Evolutionary conservation across 2,329 filamentous ascomycete genomes (phyloP).

Genomic region (Colletotrichum cuscutae): DNA sequence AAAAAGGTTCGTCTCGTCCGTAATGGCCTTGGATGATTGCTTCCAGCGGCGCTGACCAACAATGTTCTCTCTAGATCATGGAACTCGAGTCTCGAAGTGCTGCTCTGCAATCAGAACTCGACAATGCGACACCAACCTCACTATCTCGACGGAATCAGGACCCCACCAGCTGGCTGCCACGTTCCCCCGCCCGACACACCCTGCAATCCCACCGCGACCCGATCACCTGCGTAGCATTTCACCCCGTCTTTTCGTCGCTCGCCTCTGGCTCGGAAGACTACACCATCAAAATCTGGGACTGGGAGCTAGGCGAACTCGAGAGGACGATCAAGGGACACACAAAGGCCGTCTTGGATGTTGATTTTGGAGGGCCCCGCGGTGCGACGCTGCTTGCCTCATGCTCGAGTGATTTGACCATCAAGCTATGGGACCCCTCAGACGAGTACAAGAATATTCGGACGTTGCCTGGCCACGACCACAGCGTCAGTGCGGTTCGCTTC

Average conservation of each 20-base stretch:
- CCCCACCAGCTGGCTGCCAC: conserved; percentile 87
- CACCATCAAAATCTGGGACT: conserved; percentile 98
- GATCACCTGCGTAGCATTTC: conserved; percentile 90
- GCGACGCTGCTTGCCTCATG: conserved; percentile 78
- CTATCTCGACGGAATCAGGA: conserved; percentile 85
- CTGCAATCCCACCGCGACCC: conserved; percentile 84
- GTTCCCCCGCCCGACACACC: conserved; percentile 81
- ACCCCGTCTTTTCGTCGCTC: conserved; percentile 89
- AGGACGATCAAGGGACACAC: conserved; percentile 93
- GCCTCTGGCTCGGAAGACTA: conserved; percentile 92
- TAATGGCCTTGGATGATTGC: neutral
- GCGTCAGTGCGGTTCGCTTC: conserved; percentile 88
- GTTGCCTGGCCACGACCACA: conserved; percentile 91
- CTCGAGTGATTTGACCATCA: conserved; percentile 91
- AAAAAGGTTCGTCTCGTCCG: conserved; percentile 77
- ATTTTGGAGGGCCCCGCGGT: conserved; percentile 87
- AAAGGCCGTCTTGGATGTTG: conserved; percentile 86
- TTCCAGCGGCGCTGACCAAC: neutral
- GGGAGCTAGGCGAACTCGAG: conserved; percentile 92
- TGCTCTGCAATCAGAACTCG: conserved; percentile 82
- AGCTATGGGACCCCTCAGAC: conserved; percentile 91
- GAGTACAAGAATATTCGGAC: conserved; percentile 97
- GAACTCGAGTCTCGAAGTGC: conserved; percentile 84
- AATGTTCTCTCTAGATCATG: conserved; percentile 76
- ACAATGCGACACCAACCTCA: conserved; percentile 81